Evolutionary conservation across 2,329 filamentous ascomycete species (phyloP).

Genomic region (Diaporthe vaccinii): DNA sequence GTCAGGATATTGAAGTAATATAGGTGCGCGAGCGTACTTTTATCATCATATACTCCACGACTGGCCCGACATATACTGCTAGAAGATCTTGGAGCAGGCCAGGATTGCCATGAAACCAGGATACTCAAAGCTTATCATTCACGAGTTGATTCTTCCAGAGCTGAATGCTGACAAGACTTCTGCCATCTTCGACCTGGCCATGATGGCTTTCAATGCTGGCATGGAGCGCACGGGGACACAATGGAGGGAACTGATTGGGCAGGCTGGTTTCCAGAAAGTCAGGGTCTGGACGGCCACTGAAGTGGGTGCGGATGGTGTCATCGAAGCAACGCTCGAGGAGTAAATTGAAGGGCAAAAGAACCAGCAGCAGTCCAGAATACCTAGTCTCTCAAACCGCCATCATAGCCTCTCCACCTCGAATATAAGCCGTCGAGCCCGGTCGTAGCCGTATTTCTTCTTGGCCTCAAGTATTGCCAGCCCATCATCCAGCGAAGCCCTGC

Average conservation of each 20-base stretch:
- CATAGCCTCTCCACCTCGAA: constrained; percentile 11
- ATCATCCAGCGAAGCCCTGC: constrained; percentile 6
- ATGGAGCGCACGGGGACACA: constrained; percentile 48
- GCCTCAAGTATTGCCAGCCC: constrained; percentile 14
- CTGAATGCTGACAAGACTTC: constrained; percentile 44
- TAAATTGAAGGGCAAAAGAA: background rate
- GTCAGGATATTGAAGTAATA: background rate
- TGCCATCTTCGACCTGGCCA: constrained; percentile 47
- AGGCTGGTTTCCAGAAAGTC: constrained; percentile 44
- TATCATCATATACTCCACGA: constrained; percentile 54
- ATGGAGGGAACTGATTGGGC: constrained; percentile 44
- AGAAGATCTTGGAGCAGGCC: constrained; percentile 49
- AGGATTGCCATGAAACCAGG: constrained; percentile 49
- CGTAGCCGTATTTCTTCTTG: background rate
- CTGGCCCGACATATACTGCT: constrained; percentile 51
- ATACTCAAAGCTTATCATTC: constrained; percentile 51
- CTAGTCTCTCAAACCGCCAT: too few species aligned
- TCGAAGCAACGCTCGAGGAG: constrained; percentile 10
- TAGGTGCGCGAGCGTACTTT: constrained; percentile 50
- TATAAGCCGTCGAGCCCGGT: background rate
- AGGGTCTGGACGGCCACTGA: constrained; percentile 45
- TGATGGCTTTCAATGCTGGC: constrained; percentile 49
- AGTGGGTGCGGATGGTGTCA: constrained; percentile 43
- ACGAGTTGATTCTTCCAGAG: constrained; percentile 52
- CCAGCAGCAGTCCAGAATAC: too few species aligned